Evolutionary conservation across 2,329 filamentous ascomycete genomes (phyloP).

Genomic region (Fusarium palustre): DNA sequence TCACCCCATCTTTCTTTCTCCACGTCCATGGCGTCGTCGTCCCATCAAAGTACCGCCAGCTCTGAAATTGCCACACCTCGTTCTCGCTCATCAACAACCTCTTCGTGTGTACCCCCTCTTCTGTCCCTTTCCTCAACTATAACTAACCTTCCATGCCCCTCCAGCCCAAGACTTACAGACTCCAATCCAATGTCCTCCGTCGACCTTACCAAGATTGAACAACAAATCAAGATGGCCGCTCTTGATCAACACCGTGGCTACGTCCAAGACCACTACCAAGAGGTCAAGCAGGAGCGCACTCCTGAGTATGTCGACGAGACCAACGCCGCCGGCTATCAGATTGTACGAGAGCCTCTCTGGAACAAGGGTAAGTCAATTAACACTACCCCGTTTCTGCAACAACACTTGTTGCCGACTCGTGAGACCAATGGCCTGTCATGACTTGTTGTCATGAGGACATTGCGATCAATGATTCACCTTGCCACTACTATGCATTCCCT

Average conservation of each 20-base stretch:
- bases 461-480: not conserved
- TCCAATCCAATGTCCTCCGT: conserved; percentile 68
- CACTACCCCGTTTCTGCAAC: conserved; percentile 2
- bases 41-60: conserved; percentile 60
- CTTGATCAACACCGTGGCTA: conserved; percentile 72
- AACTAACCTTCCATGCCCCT: conserved; percentile 64
- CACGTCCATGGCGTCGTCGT: conserved; percentile 49
- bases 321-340: conserved; percentile 69
- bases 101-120: conserved; percentile 60
- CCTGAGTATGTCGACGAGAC: conserved; percentile 66
- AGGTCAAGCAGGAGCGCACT: conserved; percentile 64
- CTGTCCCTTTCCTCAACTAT: conserved; percentile 56
- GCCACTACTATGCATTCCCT: not conserved
- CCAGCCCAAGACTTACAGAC: conserved; percentile 62
- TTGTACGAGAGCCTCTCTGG: conserved; percentile 71
- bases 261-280: conserved; percentile 65
- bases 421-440: conserved; percentile 9
- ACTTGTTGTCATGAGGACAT: conserved; percentile 4
- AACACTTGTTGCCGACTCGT: conserved; percentile 34
- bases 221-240: conserved; percentile 69
- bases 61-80: conserved; percentile 67
- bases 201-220: conserved; percentile 68
- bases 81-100: conserved; percentile 58
- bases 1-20: conserved; percentile 44
- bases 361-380: conserved; percentile 67